phyloP scores from a whole-genome alignment of 176 grass and related monocot species.

The Aegilops sharonensis region DNA sequence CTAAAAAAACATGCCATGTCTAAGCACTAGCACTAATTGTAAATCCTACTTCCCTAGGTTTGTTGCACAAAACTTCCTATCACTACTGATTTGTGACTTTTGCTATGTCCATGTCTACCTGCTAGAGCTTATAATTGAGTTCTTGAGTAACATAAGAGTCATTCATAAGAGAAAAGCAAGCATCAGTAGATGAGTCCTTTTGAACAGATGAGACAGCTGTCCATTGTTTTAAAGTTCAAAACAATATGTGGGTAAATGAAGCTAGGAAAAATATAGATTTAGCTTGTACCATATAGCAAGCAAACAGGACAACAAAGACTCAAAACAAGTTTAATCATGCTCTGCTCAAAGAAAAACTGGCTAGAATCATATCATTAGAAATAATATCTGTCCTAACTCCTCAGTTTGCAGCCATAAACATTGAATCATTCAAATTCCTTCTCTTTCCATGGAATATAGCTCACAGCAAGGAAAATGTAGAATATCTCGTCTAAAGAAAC shows the following conservation, averaged over 20 bases:
- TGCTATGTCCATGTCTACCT: background rate
- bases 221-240: background rate
- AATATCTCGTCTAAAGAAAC: background rate
- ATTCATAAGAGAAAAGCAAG: background rate
- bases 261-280: background rate
- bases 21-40: background rate
- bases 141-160: background rate
- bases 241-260: background rate
- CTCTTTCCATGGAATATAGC: background rate
- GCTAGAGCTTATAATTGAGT: background rate
- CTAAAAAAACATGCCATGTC: background rate
- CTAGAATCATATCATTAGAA: background rate
- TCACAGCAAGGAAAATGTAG: background rate
- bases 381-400: background rate
- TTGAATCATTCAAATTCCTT: background rate
- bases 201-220: background rate
- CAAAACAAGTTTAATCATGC: background rate
- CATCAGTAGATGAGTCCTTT: background rate
- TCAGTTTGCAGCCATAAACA: background rate
- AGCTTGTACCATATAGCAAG: background rate
- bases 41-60: background rate
- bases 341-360: background rate
- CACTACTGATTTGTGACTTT: slow-evolving; percentile 1
- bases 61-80: background rate
- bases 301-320: background rate